Percentiles rank a stretch among this genome's conserved stretches.
phyloP scores from a whole-genome alignment of 495 filamentous ascomycete species.

The Trichoderma virens region DNA sequence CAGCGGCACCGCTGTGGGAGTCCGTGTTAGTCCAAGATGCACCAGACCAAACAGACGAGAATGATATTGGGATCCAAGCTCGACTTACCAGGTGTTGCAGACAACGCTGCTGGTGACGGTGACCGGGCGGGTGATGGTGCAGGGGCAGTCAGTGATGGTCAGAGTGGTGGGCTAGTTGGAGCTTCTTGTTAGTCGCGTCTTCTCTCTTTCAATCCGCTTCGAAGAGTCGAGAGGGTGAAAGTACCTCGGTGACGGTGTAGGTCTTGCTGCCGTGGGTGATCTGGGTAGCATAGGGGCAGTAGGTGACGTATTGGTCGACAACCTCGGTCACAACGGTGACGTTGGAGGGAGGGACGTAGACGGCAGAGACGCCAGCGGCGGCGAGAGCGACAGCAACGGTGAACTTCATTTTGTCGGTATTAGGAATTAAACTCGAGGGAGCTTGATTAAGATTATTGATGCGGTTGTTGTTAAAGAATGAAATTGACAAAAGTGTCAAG shows the following conservation, averaged over 20 bases:
- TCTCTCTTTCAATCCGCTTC: background rate
- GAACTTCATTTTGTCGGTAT: slow-evolving; percentile 81
- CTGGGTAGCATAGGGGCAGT: slow-evolving; percentile 70
- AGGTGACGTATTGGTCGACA: slow-evolving; percentile 74
- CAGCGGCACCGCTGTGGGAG: slow-evolving; percentile 4
- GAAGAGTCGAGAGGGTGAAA: background rate
- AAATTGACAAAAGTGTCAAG: slow-evolving; percentile 54
- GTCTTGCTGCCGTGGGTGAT: slow-evolving; percentile 62
- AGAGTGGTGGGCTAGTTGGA: slow-evolving; percentile 63
- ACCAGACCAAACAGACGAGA: no score
- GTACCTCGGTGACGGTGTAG: slow-evolving; percentile 69
- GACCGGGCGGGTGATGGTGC: slow-evolving; percentile 68
- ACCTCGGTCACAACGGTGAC: slow-evolving; percentile 62
- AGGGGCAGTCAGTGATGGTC: slow-evolving; percentile 72
- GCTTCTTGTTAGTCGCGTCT: slow-evolving; percentile 13
- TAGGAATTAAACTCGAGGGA: slow-evolving; percentile 37
- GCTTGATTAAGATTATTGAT: slow-evolving; percentile 19
- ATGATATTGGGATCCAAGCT: no score
- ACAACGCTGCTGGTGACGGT: slow-evolving; percentile 52
- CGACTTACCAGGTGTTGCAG: slow-evolving; percentile 60
- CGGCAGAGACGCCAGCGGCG: slow-evolving; percentile 55
- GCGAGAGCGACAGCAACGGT: slow-evolving; percentile 50
- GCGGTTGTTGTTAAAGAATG: slow-evolving; percentile 42
- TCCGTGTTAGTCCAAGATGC: slow-evolving; percentile 22
- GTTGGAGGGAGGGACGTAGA: slow-evolving; percentile 38